These are phyloP conservation scores for Rutstroemia sp. DNA, from an alignment of 2,329 filamentous ascomycete genomes.

Conservation along the genomic window DNA sequence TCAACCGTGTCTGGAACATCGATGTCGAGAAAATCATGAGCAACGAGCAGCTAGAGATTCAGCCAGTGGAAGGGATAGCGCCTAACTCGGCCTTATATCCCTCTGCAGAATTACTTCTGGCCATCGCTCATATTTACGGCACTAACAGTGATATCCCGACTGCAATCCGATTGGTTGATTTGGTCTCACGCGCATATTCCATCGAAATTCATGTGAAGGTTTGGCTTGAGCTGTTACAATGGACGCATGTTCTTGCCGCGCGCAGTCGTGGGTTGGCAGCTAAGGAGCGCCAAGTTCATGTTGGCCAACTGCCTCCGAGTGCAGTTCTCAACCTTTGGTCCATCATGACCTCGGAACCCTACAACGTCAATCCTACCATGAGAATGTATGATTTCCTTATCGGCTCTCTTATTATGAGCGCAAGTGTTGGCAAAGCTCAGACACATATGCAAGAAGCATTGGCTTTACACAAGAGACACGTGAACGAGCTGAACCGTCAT, in stretches of 20 bases:
- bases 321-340: constrained; percentile 22
- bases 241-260: constrained; percentile 51
- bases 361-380: constrained; percentile 24
- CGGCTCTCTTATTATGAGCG: constrained; percentile 11
- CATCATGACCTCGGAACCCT: constrained; percentile 25
- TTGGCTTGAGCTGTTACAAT: constrained; percentile 62
- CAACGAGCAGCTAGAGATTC: constrained; percentile 10
- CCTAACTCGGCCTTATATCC: constrained; percentile 50
- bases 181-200: constrained; percentile 51
- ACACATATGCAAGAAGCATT: constrained; percentile 15
- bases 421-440: constrained; percentile 14
- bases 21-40: constrained; percentile 6
- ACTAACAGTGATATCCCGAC: constrained; percentile 54
- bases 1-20: constrained; percentile 48
- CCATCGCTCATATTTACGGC: constrained; percentile 63
- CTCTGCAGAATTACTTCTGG: constrained; percentile 49
- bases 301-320: constrained; percentile 15
- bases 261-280: neutral
- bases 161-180: constrained; percentile 53
- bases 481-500: neutral
- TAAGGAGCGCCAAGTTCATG: neutral
- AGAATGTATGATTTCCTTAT: constrained; percentile 24
- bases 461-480: neutral
- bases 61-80: constrained; percentile 30
- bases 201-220: constrained; percentile 48